Evolutionary conservation across 2,329 filamentous ascomycete species (phyloP), one percentile per base, ranked within the genome.

Genomic region (Penicillium expansum): DNA sequence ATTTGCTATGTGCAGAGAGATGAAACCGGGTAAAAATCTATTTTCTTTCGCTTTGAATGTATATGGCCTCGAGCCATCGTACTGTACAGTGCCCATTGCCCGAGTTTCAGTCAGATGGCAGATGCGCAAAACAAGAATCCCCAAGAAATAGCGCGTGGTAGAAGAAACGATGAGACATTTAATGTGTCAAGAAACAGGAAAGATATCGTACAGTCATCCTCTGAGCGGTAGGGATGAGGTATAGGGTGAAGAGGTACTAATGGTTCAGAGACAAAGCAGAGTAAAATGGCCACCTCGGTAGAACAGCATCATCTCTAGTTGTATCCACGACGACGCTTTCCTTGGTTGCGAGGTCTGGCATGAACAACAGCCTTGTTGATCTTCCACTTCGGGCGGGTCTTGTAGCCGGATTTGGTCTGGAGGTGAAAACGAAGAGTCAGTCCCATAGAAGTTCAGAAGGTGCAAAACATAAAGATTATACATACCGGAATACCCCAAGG

Each of bases 401-500:
- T 97, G 85, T 88, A 96, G 39, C 80, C 80, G 38, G 79, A 80
- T 75, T 83, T 83, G 61, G 80, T 77, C 80, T 82, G 60, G 32
- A 49, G 48, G 32, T 43, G 29, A 54, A 4, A 44, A 69, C 43
- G 64, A 61, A 59, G 43, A 49, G 20, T 49, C 51, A 41, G 61
- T 52, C 47, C 43, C n/a, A 29, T 18, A 27, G 41, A 53, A 52
- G 56, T 29, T 16, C 29, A 54, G 24, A 24, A 24, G 38, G 47
- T 47, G 24, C 44, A 55, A 48, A 49, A 47, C 13, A 48, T 64
- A 16, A 16, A 41, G 51, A 20, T 18, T 24, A 49, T 53, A 85
- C 91, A 79, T 88, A 95, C 92, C 71, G 91, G 93, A 72, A 86
- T 88, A 74, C 95, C 94, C 94, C 95, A 99, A 57, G 94, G 94